Evolutionary conservation across 805 yeast species (phyloP), one percentile per base, ranked within the genome.

Genomic region (Kregervanrija delftensis): DNA sequence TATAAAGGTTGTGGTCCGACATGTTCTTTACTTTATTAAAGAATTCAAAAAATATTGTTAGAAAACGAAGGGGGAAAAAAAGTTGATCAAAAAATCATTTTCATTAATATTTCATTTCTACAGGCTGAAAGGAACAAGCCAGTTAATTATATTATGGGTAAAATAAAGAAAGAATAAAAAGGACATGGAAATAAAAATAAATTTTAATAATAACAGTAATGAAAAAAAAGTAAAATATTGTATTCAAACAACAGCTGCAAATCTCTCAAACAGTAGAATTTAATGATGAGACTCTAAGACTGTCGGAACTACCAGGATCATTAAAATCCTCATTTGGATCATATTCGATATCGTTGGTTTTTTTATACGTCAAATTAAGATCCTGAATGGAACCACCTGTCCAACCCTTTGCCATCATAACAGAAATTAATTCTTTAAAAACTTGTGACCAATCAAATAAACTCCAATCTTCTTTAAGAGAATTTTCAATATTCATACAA

Each of bases 391-490:
- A 65, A n/a, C 67, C 54, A 16, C 69, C 68, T 32, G 56, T 55
- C 63, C 64, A 64, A 30, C 69, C 68, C 33, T 64, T 61, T 3
- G 60, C 51, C 44, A 66, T 50, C 41, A 63, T 57, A 43, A 56
- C 56, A 36, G 37, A 52, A 37, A 65, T 57, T 59, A 66, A 54
- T 43, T 66, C 69, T 49, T 66, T 65, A 54, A 61, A 64, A 17
- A 64, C 68, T 45, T 55, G 63, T 38, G 50, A 45, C 70, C 70
- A 66, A 42, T 66, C 69, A 42, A 48, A 48, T 17, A 48, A 48
- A 10, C 47, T 39, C 70, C 70, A 66, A 11, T 48, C 33, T 49
- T 65, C 69, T n/a, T 40, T 43, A 4, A 58, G 13, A 12, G 69
- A 59, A 43, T 65, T 65, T 8, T 47, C 50, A 16, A 65, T 49